phyloP scores from a whole-genome alignment of 208 protist genomes.

The Leishmania gerbilli region DNA sequence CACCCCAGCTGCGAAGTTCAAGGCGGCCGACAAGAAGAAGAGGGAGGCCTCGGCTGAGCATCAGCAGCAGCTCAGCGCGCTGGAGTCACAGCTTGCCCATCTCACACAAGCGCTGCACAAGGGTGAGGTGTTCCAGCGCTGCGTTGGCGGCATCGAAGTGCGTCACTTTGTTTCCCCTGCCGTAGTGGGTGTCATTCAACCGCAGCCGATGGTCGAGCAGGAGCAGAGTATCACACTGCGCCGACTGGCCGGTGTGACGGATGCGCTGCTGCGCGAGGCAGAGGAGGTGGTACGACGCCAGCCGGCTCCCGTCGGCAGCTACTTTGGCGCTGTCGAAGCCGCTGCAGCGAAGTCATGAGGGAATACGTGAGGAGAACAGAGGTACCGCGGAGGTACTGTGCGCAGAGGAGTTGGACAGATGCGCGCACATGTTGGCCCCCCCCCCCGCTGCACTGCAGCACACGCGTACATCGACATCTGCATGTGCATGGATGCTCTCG shows the following conservation, averaged over 20 bases:
- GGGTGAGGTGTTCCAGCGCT: slow-evolving; percentile 57
- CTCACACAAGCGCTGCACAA: slow-evolving; percentile 26
- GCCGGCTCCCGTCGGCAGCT: slow-evolving; percentile 45
- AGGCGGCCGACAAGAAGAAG: slow-evolving; percentile 28
- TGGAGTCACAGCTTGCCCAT: slow-evolving; percentile 21
- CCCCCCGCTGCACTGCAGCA: not conserved
- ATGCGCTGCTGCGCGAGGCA: slow-evolving; percentile 41
- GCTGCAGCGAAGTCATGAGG: not conserved
- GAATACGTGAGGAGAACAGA: not conserved
- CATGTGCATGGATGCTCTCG: not conserved
- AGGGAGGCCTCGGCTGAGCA: slow-evolving; percentile 16
- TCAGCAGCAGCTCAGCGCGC: not conserved
- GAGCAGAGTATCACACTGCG: slow-evolving; percentile 60
- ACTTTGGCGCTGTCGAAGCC: slow-evolving; percentile 39
- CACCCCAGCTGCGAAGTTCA: not conserved
- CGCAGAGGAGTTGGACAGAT: not conserved
- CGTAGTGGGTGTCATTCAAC: slow-evolving; percentile 49
- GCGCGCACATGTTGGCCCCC: not conserved
- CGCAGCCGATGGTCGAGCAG: slow-evolving; percentile 54
- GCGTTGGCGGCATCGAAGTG: slow-evolving; percentile 75
- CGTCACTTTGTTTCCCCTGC: slow-evolving; percentile 41
- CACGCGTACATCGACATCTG: not conserved
- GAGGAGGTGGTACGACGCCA: slow-evolving; percentile 29
- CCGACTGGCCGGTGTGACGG: slow-evolving; percentile 68
- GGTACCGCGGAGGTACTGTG: not conserved